Percentiles rank a stretch among this genome's conserved stretches.
These are phyloP conservation scores for Geotrichum aggregatum DNA, from an alignment of 1,139 yeast species.

Conservation along the genomic window DNA sequence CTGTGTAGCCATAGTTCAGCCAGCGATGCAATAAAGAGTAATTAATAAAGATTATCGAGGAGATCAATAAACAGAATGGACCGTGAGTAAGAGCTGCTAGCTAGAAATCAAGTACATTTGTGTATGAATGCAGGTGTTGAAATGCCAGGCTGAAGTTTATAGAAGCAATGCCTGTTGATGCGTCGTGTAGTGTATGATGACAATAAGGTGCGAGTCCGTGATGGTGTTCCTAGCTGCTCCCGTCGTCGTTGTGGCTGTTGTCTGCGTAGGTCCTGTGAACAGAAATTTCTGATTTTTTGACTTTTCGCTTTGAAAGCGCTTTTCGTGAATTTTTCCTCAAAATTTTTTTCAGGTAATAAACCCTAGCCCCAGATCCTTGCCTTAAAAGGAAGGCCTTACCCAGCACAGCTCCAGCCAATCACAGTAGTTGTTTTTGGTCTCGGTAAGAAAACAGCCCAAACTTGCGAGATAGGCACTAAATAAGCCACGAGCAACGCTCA, in stretches of 20 bases:
- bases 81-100: constrained; percentile 1
- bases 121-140: background rate
- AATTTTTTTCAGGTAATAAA: background rate
- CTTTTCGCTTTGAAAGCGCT: background rate
- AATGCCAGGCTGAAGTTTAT: no score
- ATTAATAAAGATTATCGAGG: background rate
- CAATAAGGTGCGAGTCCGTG: no score
- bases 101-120: constrained; percentile 11
- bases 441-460: background rate
- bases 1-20: constrained; percentile 33
- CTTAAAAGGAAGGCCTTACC: background rate
- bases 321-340: background rate
- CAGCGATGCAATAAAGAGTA: constrained; percentile 3
- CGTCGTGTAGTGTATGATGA: no score
- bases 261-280: no score
- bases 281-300: no score
- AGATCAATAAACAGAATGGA: constrained; percentile 3
- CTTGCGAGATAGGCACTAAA: background rate
- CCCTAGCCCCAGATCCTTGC: background rate
- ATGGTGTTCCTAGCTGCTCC: no score
- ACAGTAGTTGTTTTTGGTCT: background rate
- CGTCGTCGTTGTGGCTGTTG: no score
- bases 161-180: no score
- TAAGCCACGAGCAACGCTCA: background rate
- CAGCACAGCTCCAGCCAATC: background rate